These are phyloP conservation scores for Grosmannia serpens DNA, from an alignment of 2,329 filamentous ascomycete species.

Conservation along the genomic window DNA sequence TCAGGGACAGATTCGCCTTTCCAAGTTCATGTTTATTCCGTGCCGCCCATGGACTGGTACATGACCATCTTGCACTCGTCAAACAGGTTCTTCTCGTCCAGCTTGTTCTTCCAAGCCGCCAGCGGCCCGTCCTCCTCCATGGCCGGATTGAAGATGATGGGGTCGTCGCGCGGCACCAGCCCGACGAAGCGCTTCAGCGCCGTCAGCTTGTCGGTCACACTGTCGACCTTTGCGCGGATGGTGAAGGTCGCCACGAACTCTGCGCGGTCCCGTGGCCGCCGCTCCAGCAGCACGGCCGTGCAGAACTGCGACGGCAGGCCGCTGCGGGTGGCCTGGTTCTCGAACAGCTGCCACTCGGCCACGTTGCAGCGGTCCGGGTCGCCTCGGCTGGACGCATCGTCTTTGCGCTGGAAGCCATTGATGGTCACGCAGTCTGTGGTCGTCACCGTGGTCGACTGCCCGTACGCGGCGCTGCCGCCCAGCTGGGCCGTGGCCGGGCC, in stretches of 20 bases:
- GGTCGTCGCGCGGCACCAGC: not conserved
- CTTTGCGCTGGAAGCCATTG: not conserved
- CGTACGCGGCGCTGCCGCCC: not conserved
- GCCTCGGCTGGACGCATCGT: not conserved
- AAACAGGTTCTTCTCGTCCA: not conserved
- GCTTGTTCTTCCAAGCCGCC: not conserved
- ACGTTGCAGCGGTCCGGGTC: not conserved
- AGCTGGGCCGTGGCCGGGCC: not conserved
- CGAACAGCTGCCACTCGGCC: not conserved
- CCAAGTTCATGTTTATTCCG: not conserved
- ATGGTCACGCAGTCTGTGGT: not conserved
- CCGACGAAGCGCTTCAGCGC: not conserved
- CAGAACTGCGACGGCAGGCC: not conserved
- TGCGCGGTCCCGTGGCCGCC: not conserved
- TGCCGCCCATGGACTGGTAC: not conserved
- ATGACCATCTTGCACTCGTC: not conserved
- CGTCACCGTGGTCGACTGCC: not conserved
- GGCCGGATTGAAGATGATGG: not conserved
- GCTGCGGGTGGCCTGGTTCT: not conserved
- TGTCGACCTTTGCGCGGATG: not conserved
- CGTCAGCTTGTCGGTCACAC: not conserved
- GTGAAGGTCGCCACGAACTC: not conserved
- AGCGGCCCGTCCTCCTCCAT: not conserved
- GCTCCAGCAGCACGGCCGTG: conserved; percentile 1
- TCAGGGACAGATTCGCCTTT: too few species aligned